Base-by-base conservation (phyloP, 805 yeast genomes). In the Metschnikowia similis region DNA sequence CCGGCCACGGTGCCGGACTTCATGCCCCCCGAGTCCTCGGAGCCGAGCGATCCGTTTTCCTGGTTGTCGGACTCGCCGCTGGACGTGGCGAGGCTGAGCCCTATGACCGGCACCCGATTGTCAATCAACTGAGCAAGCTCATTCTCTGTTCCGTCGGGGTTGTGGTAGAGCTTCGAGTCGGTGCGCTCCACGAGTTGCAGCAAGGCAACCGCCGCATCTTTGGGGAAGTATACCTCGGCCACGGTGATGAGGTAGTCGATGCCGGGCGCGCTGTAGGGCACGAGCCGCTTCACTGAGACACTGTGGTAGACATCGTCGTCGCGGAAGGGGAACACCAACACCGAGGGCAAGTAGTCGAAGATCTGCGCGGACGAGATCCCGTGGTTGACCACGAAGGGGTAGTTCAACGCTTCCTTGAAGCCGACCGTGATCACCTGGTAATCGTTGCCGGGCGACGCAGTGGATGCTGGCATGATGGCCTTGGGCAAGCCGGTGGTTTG, bases 141-240 rank as follows among this genome's bases (percentile, higher is more conserved):
- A 14, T 67, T 61, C 50, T 80, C 79, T 6, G 88, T 77, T 1
- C 76, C 58, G 57, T 78, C 80, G 16, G 83, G 76, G 63, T 83
- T 82, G 47, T 71, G 56, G 68, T 86, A 92, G 44, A 94, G 64
- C 26, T 59, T 50, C 3, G 96, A 87, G n/a, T 71, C 58, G 0
- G 74, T 55, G 50, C 82, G 69, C 45, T 72, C 67, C 39, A 92
- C 66, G 35, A 74, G 66, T 14, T 66, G 66, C 51, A 80, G 79
- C 54, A 92, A 72, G 0, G 70, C 63, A 1, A 65, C 58, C 14
- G 87, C 76, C 30, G 76, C 67, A 10, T 66, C 64, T 9, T 69
- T 64, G 21, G 96, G 96, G 71, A 89, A 85, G 64, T 87, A 89
- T 48, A 89, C 85, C 64, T 86, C 86, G 6, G 97, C 98, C 53